Evolutionary conservation across 2,329 filamentous ascomycete species (phyloP).

Genomic region (Penicillium sp.): DNA sequence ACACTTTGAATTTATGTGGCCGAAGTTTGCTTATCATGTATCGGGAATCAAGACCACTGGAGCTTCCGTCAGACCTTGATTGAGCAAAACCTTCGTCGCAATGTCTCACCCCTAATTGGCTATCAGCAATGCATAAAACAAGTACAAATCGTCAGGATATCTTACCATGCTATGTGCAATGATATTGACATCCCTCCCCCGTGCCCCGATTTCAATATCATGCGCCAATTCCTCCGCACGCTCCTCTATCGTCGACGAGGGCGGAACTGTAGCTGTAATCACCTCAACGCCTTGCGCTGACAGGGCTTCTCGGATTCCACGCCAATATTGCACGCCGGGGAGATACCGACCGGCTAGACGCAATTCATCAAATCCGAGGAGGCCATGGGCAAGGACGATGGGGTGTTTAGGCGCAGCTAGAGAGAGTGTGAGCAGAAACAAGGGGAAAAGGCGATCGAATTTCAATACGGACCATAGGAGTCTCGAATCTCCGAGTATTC

Average conservation of each 20-base stretch:
- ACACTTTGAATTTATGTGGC: constrained; percentile 64
- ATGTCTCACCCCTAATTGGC: constrained; percentile 31
- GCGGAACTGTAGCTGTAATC: constrained; percentile 56
- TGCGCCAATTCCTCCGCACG: constrained; percentile 51
- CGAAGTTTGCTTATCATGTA: constrained; percentile 59
- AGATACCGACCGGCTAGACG: constrained; percentile 50
- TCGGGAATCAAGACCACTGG: constrained; percentile 57
- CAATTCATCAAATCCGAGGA: constrained; percentile 61
- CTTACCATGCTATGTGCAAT: constrained; percentile 55
- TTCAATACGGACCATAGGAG: constrained; percentile 47
- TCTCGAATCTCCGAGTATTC: constrained; percentile 57
- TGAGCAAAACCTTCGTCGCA: constrained; percentile 4
- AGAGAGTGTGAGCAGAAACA: neutral
- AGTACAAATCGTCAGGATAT: neutral
- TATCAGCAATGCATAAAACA: constrained; percentile 2
- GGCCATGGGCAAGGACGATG: constrained; percentile 60
- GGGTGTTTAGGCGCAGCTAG: constrained; percentile 49
- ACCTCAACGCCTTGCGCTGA: constrained; percentile 54
- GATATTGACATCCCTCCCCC: constrained; percentile 58
- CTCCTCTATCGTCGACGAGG: constrained; percentile 55
- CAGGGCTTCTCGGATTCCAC: constrained; percentile 57
- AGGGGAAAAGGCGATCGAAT: neutral
- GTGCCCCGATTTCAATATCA: constrained; percentile 50
- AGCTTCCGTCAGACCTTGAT: constrained; percentile 8
- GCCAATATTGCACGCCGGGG: constrained; percentile 60